Conservation (phyloP, 768 basidiomycete genomes). For the Agrocybe pediades region DNA sequence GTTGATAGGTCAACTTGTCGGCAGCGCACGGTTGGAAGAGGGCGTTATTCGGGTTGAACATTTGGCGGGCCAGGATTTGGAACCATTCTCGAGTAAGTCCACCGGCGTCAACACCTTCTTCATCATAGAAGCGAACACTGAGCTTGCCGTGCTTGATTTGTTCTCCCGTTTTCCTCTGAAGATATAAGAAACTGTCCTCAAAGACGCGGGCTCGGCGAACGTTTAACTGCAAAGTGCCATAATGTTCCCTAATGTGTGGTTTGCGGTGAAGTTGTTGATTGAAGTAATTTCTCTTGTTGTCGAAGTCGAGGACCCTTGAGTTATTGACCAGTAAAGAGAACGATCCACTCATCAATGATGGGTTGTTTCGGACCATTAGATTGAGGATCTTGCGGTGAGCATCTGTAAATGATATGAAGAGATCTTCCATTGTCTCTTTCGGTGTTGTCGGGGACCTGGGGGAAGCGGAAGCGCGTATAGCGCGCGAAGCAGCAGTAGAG, state of each 20-base stretch:
- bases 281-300: slow-evolving; percentile 98
- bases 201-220: slow-evolving; percentile 91
- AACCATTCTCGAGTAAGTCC: slow-evolving; percentile 99
- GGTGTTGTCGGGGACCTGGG: slow-evolving; percentile 70
- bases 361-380: slow-evolving; percentile 97
- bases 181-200: slow-evolving; percentile 93
- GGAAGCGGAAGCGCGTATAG: slow-evolving; percentile 64
- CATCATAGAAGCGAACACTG: slow-evolving; percentile 93
- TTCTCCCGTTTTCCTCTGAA: slow-evolving; percentile 89
- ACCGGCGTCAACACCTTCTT: slow-evolving; percentile 98
- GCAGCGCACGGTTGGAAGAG: slow-evolving; percentile 98
- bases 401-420: slow-evolving; percentile 93
- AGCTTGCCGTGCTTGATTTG: slow-evolving; percentile 98
- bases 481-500: slow-evolving; percentile 46
- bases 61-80: slow-evolving; percentile 95
- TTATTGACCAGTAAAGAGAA: slow-evolving; percentile 97
- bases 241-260: slow-evolving; percentile 76
- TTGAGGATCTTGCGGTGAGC: slow-evolving; percentile 92
- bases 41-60: slow-evolving; percentile 99
- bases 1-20: slow-evolving; percentile 94
- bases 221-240: slow-evolving; percentile 83
- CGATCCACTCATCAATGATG: slow-evolving; percentile 96
- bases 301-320: slow-evolving; percentile 95
- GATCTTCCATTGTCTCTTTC: slow-evolving; percentile 81
- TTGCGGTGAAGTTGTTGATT: slow-evolving; percentile 89